Base-by-base conservation (phyloP, 441 rosid genomes). In the Erysimum cheiri region DNA sequence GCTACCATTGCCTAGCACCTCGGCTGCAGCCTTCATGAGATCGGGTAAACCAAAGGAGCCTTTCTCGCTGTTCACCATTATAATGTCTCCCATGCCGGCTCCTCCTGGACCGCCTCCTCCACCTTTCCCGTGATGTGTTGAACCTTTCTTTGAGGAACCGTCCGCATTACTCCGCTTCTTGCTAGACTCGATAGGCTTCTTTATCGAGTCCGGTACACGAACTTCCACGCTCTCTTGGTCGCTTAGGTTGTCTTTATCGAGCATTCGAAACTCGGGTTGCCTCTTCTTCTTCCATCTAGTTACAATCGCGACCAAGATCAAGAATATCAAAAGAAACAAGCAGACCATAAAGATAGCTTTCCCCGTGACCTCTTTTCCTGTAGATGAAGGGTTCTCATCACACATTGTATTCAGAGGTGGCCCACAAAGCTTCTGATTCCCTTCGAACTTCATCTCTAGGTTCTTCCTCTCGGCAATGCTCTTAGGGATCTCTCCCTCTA, bases 21-120 rank as follows among this genome's bases (percentile, higher is more conserved):
- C 95, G 0, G 98, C 98, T 0, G 96, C 88, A 0, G 99, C 98
- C 80, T 85, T 90, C 98, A 94, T 94, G 76, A 92, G 77, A 82
- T 92, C 98, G 0, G 87, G 80, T 84, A 92, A 74, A 43, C 88
- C 89, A n/a, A 94, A 94, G 0, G 78, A 54, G n/a, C 88, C 92
- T 77, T 77, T 92, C 17, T 90, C 98, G 11, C 70, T 81, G 10
- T 88, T 86, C 39, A 94, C 79, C 87, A 94, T 85, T 31, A 81
- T 67, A 62, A 94, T 55, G 37, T 93, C 93, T 44, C 82, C 84
- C 74, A 74, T 50, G n/a, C 77, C 80, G 3, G 72, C 53, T 40
- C 83, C 76, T 64, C 71, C 76, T 11, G 57, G 35, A n/a, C 66
- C 71, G 0, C 71, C 77, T 12, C 36, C 71, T 57, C 44, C 77